Evolutionary conservation across 768 basidiomycete genomes (phyloP).

Genomic region (Amanita subjunquillea): DNA sequence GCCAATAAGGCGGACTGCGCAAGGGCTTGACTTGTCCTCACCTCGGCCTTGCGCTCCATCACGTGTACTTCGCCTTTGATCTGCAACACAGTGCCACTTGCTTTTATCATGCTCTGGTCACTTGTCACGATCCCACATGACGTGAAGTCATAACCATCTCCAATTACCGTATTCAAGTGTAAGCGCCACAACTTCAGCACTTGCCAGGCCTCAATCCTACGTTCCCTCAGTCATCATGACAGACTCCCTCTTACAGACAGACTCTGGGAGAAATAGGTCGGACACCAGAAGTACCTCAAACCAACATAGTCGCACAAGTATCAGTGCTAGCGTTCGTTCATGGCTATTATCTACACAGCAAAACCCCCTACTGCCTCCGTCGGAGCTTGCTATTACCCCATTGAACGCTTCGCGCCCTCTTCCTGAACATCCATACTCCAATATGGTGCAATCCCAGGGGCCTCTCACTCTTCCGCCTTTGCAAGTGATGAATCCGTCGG

Average conservation of each 20-base stretch:
- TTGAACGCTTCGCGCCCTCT: constrained; percentile 19
- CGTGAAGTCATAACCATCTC: constrained; percentile 4
- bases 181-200: not conserved
- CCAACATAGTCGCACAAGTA: constrained; percentile 1
- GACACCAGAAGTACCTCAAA: not conserved
- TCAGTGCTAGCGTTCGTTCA: constrained; percentile 22
- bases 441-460: constrained; percentile 7
- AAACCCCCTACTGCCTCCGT: constrained; percentile 19
- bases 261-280: constrained; percentile 2
- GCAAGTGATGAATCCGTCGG: constrained; percentile 5
- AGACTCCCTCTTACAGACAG: not conserved
- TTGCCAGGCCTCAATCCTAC: not conserved
- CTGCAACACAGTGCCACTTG: too few relatives aligned
- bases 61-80: constrained; percentile 3
- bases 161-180: not conserved
- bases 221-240: not conserved
- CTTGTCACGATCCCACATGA: constrained; percentile 3
- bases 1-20: not conserved
- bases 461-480: constrained; percentile 1
- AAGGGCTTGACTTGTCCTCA: not conserved
- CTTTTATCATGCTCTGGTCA: not conserved
- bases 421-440: constrained; percentile 17
- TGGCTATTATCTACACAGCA: constrained; percentile 27
- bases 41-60: constrained; percentile 3
- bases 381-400: constrained; percentile 11